Evolutionary conservation across 257 asterid genomes (phyloP).

Genomic region (Perilla frutescens): DNA sequence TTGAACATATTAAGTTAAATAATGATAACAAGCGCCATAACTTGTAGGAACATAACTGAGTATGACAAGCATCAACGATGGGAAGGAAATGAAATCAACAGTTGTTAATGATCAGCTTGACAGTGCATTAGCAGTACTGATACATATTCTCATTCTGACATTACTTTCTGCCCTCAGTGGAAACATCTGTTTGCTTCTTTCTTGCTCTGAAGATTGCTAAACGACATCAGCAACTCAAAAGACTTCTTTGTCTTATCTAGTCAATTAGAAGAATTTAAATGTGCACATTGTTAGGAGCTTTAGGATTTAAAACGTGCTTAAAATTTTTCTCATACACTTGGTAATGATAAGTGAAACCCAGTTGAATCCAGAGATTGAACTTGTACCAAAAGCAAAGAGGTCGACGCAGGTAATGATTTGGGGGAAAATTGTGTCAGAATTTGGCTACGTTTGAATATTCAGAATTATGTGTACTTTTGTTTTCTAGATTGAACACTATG

Average conservation of each 20-base stretch:
- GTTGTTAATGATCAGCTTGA: neutral
- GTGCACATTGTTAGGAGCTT: neutral
- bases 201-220: neutral
- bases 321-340: neutral
- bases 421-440: slow-evolving; percentile 1
- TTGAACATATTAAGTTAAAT: slow-evolving; percentile 12
- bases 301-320: neutral
- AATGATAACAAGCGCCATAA: slow-evolving; percentile 15
- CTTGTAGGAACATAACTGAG: slow-evolving; percentile 1
- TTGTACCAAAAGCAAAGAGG: neutral
- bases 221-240: neutral
- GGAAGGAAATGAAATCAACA: slow-evolving; percentile 26
- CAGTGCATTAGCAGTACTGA: slow-evolving; percentile 15
- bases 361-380: slow-evolving; percentile 1
- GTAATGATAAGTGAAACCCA: neutral
- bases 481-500: slow-evolving; percentile 19
- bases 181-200: slow-evolving; percentile 30
- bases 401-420: neutral
- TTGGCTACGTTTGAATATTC: neutral
- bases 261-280: neutral
- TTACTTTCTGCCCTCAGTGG: slow-evolving; percentile 12
- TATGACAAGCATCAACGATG: slow-evolving; percentile 2
- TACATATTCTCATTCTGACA: slow-evolving; percentile 16
- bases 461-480: slow-evolving; percentile 11
- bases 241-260: neutral